phyloP scores from a whole-genome alignment of 768 basidiomycete genomes.

The Boletus patriciae region DNA sequence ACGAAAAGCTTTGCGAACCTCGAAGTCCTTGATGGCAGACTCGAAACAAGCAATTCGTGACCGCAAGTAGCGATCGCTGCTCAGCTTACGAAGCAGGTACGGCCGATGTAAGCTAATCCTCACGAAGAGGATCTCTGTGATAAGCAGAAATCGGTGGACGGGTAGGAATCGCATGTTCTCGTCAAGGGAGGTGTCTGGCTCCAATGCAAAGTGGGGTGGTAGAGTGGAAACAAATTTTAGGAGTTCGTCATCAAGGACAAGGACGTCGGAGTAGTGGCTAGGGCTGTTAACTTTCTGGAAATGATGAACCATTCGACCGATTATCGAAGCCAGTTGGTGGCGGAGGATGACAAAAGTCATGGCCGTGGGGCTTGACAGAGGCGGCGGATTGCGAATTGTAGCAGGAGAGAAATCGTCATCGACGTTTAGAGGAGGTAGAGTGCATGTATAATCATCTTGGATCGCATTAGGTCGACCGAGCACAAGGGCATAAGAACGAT shows the following conservation, averaged over 20 bases:
- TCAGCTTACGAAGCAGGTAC: conserved; percentile 73
- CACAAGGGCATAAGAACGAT: conserved; percentile 89
- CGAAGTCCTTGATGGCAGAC: conserved; percentile 84
- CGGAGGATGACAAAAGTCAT: conserved; percentile 90
- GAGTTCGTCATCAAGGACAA: conserved; percentile 80
- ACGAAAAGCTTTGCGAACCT: conserved; percentile 70
- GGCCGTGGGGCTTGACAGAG: conserved; percentile 69
- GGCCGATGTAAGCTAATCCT: conserved; percentile 84
- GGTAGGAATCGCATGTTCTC: conserved; percentile 63
- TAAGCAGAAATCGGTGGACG: conserved; percentile 83
- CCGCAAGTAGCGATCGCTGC: conserved; percentile 76
- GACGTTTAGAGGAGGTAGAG: conserved; percentile 70
- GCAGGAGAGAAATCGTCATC: conserved; percentile 55
- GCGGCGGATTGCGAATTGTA: conserved; percentile 49
- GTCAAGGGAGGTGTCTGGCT: conserved; percentile 79
- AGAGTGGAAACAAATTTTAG: conserved; percentile 71
- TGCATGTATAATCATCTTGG: conserved; percentile 86
- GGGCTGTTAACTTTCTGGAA: conserved; percentile 82
- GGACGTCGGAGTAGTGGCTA: conserved; percentile 81
- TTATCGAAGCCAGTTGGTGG: conserved; percentile 77
- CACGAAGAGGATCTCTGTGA: conserved; percentile 87
- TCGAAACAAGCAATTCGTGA: conserved; percentile 89
- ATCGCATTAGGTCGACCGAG: conserved; percentile 88
- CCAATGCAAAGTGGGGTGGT: conserved; percentile 75
- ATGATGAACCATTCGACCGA: conserved; percentile 89